These are phyloP conservation scores for Sugiyamaella pinicola DNA, from an alignment of 1,139 yeast genomes.

Conservation along the genomic window DNA sequence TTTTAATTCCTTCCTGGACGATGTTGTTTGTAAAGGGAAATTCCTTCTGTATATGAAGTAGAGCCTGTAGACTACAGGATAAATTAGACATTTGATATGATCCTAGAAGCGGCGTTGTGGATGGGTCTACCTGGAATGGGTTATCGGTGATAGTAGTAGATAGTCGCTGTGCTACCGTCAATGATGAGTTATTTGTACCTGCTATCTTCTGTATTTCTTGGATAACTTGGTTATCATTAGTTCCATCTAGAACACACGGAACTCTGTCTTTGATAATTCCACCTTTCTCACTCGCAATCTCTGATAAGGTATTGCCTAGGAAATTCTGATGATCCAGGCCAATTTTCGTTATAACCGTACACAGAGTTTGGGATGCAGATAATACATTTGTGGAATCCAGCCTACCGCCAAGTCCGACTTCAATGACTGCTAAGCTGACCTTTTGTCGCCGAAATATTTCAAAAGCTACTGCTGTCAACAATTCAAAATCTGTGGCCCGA, in stretches of 20 bases:
- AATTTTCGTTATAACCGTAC: slow-evolving; percentile 78
- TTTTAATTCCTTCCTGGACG: slow-evolving; percentile 54
- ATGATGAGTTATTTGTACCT: slow-evolving; percentile 18
- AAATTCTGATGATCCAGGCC: slow-evolving; percentile 82
- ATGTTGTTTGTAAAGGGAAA: slow-evolving; percentile 34
- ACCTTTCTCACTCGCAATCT: slow-evolving; percentile 77
- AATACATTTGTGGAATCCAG: slow-evolving; percentile 83
- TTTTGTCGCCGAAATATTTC: slow-evolving; percentile 62
- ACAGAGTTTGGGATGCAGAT: slow-evolving; percentile 43
- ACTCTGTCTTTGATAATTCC: slow-evolving; percentile 70
- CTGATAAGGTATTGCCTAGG: slow-evolving; percentile 62
- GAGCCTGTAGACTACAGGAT: slow-evolving; percentile 64
- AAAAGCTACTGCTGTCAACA: slow-evolving; percentile 81
- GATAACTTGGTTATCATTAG: slow-evolving; percentile 58
- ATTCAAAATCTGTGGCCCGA: slow-evolving; percentile 84
- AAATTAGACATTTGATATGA: slow-evolving; percentile 71
- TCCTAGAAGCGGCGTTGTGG: slow-evolving; percentile 62
- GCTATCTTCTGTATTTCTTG: slow-evolving; percentile 42
- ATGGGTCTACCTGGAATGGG: slow-evolving; percentile 30
- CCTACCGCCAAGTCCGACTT: slow-evolving; percentile 90
- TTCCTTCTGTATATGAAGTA: slow-evolving; percentile 43
- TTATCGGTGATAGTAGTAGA: not conserved
- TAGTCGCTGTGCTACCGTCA: slow-evolving; percentile 23
- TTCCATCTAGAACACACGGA: slow-evolving; percentile 72
- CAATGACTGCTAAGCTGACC: slow-evolving; percentile 75